These are phyloP conservation scores for Senna siamea DNA, from an alignment of 306 rosid species.

Conservation along the genomic window DNA sequence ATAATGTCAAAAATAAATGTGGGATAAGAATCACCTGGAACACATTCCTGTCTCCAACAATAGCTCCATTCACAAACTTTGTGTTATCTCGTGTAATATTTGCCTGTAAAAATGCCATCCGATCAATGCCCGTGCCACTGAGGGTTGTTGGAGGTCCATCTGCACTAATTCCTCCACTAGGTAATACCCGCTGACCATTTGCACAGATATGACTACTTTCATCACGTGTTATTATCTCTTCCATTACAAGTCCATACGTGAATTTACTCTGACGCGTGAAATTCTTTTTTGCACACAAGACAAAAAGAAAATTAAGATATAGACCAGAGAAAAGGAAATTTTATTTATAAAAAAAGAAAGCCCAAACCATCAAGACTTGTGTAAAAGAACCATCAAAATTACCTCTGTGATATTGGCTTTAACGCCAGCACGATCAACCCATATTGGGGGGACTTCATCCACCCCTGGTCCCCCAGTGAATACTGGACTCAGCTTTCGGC, in stretches of 20 bases:
- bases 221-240: conserved; percentile 92
- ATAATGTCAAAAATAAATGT: conserved; percentile 27
- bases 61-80: conserved; percentile 85
- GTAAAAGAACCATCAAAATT: conserved; percentile 10
- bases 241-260: conserved; percentile 95
- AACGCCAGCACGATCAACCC: conserved; percentile 92
- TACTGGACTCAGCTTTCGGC: conserved; percentile 93
- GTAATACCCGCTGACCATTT: conserved; percentile 78
- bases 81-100: conserved; percentile 95
- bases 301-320: conserved; percentile 28
- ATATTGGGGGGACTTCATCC: conserved; percentile 94
- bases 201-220: conserved; percentile 81
- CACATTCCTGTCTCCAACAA: conserved; percentile 82
- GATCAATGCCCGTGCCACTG: conserved; percentile 93
- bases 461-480: conserved; percentile 97
- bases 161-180: conserved; percentile 85
- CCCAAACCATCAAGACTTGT: conserved; percentile 17
- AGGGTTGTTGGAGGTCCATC: conserved; percentile 99
- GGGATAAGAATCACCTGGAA: conserved; percentile 71
- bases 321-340: background rate
- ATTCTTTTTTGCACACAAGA: conserved; percentile 58
- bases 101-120: conserved; percentile 87
- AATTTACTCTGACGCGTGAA: conserved; percentile 96
- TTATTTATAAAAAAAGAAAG: background rate
- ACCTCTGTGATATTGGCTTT: conserved; percentile 96